Conservation (phyloP, 1,284 basidiomycete genomes). For the Trichosporon ovoides region DNA sequence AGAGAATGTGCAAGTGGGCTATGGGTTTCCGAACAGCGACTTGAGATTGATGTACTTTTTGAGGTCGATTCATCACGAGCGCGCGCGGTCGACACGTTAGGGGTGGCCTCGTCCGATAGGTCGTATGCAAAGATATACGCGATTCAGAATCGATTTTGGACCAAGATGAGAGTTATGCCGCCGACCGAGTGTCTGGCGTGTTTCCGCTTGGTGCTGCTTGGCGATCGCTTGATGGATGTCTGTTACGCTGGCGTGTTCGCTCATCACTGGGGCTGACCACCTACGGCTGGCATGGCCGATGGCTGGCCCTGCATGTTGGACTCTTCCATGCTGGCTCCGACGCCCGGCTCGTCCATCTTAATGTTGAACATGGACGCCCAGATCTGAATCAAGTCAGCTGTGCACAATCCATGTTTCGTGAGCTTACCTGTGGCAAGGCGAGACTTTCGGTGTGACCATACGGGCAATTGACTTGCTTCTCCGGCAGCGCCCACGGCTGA, state of each 20-base stretch:
- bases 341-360: slow-evolving; percentile 27
- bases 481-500: slow-evolving; percentile 17
- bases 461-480: slow-evolving; percentile 6
- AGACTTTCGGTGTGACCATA: slow-evolving; percentile 21
- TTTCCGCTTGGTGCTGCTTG: no score
- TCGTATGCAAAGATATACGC: no score
- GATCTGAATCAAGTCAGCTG: slow-evolving; percentile 23
- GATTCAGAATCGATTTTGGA: no score
- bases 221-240: no score
- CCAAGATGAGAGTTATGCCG: no score
- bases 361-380: slow-evolving; percentile 47
- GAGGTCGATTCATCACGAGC: no score
- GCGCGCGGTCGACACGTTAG: no score
- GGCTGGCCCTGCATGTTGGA: neutral
- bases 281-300: neutral
- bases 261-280: neutral
- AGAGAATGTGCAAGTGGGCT: no score
- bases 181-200: no score
- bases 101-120: no score
- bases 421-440: slow-evolving; percentile 24
- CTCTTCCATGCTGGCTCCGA: neutral
- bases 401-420: neutral
- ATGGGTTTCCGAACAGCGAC: no score
- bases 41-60: no score
- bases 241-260: neutral